A percentile compares a stretch with the other conserved stretches of the same genome.
phyloP scores from a whole-genome alignment of 2,329 filamentous ascomycete genomes.

The Alternaria gaisen region DNA sequence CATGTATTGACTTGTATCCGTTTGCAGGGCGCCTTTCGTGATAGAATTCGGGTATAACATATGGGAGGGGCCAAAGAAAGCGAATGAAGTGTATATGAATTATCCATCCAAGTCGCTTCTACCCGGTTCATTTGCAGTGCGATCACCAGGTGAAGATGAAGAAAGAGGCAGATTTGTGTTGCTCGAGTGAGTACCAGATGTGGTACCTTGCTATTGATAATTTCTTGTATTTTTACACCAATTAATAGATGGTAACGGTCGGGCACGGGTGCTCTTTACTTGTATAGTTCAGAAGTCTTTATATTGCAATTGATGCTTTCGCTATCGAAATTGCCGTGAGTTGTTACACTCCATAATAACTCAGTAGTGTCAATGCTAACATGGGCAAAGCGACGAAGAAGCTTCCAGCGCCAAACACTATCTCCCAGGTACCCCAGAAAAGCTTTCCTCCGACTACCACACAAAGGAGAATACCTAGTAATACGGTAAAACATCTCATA shows the following conservation, averaged over 20 bases:
- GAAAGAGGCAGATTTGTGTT: neutral
- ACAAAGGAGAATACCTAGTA: neutral
- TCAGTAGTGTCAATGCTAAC: conserved; percentile 2
- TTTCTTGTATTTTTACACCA: fast-evolving
- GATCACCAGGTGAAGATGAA: neutral
- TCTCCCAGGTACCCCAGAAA: conserved; percentile 13
- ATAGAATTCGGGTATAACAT: neutral
- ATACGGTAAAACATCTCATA: neutral
- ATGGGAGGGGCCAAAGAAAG: neutral
- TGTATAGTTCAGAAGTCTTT: neutral
- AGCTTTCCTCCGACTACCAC: neutral
- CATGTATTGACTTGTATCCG: too few relatives aligned
- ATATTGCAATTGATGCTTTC: neutral
- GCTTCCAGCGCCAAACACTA: conserved; percentile 18
- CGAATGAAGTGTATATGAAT: neutral
- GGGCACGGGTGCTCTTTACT: neutral
- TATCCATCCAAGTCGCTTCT: neutral
- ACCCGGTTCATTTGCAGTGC: neutral
- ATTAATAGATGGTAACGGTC: too few relatives aligned
- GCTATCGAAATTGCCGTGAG: neutral
- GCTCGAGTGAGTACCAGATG: fast-evolving
- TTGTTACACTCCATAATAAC: neutral
- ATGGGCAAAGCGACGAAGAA: conserved; percentile 14
- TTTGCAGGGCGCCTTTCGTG: fast-evolving
- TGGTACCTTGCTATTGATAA: too few relatives aligned